phyloP scores from a whole-genome alignment of 129 eudicot species.

The Heracleum sosnowskyi region DNA sequence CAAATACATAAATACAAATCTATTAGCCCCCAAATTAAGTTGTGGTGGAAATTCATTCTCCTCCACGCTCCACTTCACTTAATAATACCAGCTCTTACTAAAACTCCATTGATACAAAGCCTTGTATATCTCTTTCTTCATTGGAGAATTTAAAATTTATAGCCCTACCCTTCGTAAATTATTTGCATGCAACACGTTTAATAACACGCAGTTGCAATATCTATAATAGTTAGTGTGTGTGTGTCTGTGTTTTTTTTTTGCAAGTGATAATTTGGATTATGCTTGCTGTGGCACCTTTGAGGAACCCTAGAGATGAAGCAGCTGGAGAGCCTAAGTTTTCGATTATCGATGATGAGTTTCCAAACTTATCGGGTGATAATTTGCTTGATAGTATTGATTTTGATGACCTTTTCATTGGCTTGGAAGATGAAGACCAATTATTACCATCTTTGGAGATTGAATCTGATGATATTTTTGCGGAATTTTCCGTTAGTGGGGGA shows the following conservation, averaged over 20 bases:
- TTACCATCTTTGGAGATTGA: conserved; percentile 88
- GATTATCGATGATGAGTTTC: conserved; percentile 37
- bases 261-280: conserved; percentile 28
- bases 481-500: conserved; percentile 48
- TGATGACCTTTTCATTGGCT: conserved; percentile 71
- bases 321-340: conserved; percentile 34
- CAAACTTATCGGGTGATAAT: conserved; percentile 51
- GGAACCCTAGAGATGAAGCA: conserved; percentile 28
- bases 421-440: conserved; percentile 50
- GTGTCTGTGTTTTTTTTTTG: conserved; percentile 6
- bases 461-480: conserved; percentile 50
- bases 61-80: conserved; percentile 31
- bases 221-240: background rate
- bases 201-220: background rate
- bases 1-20: conserved; percentile 41
- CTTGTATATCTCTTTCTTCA: background rate
- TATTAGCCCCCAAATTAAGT: conserved; percentile 25
- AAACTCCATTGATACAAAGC: background rate
- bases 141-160: background rate
- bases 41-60: conserved; percentile 69
- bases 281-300: conserved; percentile 72
- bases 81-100: background rate
- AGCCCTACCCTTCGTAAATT: background rate
- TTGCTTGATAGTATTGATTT: conserved; percentile 82
- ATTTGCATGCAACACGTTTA: background rate